Percentiles rank a stretch among this genome's conserved stretches.
phyloP scores from a whole-genome alignment of 2,329 filamentous ascomycete species.

The Pseudogymnoascus sp. region DNA sequence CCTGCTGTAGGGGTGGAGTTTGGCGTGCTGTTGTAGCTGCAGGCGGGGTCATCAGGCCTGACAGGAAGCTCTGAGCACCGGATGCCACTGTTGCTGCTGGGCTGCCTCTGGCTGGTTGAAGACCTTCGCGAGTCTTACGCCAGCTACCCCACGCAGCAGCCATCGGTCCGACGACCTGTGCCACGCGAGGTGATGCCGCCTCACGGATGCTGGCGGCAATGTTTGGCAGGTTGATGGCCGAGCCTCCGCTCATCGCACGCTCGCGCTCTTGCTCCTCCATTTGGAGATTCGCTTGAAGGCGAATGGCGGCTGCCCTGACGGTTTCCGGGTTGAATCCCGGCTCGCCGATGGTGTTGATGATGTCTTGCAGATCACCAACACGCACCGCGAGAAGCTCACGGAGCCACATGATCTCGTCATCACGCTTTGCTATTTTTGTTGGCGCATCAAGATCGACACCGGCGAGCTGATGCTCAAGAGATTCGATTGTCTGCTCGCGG shows the following conservation, averaged over 20 bases:
- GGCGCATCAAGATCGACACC: constrained; percentile 69
- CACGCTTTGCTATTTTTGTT: constrained; percentile 77
- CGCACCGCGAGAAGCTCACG: constrained; percentile 87
- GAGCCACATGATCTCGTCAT: constrained; percentile 91
- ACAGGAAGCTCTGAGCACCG: constrained; percentile 55
- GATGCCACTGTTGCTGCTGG: constrained; percentile 35
- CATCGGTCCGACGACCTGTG: constrained; percentile 67
- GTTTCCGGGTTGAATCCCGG: constrained; percentile 69
- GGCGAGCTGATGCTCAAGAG: constrained; percentile 65
- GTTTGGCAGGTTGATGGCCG: constrained; percentile 61
- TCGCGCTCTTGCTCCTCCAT: constrained; percentile 98
- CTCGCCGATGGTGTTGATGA: constrained; percentile 70
- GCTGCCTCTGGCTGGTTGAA: constrained; percentile 34
- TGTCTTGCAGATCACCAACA: constrained; percentile 84
- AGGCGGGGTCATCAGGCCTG: constrained; percentile 84
- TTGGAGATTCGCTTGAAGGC: constrained; percentile 86
- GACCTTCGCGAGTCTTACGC: constrained; percentile 54
- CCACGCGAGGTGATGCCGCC: constrained; percentile 66
- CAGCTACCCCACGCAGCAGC: constrained; percentile 97
- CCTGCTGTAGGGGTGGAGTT: constrained; percentile 39
- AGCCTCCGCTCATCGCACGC: constrained; percentile 65
- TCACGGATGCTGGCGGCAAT: constrained; percentile 70
- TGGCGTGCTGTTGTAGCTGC: constrained; percentile 58
- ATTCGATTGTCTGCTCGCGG: constrained; percentile 82
- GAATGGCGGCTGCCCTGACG: constrained; percentile 84